Conservation (phyloP, 2,329 filamentous ascomycete genomes). For the Aspergillus felis region DNA sequence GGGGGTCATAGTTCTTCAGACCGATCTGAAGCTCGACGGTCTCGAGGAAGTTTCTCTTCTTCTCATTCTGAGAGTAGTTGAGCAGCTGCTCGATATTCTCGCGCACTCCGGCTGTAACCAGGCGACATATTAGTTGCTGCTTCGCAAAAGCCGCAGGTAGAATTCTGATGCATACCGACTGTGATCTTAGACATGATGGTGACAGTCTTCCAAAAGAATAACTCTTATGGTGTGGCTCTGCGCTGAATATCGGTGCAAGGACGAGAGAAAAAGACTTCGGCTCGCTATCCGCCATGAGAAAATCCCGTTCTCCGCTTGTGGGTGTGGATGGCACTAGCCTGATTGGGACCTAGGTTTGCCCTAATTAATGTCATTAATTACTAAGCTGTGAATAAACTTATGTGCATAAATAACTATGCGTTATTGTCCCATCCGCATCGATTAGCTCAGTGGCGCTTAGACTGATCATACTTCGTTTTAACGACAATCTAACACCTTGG, state of each 20-base stretch:
- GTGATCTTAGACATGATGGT: conserved; percentile 56
- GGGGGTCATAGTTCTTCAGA: conserved; percentile 97
- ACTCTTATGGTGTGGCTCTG: conserved; percentile 72
- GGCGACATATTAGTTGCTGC: conserved; percentile 6
- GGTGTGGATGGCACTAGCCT: conserved; percentile 27
- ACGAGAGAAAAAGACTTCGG: conserved; percentile 23
- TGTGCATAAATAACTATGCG: background rate
- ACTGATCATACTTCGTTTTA: background rate
- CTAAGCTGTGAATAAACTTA: background rate
- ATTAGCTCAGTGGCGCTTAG: background rate
- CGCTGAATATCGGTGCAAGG: conserved; percentile 36
- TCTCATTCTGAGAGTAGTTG: conserved; percentile 89
- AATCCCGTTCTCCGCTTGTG: conserved; percentile 40
- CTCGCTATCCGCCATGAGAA: conserved; percentile 18
- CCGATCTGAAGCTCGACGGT: conserved; percentile 81
- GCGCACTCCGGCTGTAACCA: conserved; percentile 75
- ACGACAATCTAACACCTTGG: background rate
- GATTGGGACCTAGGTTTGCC: conserved; percentile 17
- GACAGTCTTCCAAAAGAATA: conserved; percentile 82
- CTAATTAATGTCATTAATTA: conserved; percentile 12
- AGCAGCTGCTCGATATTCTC: conserved; percentile 89
- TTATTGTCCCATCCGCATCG: too few species aligned
- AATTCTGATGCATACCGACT: conserved; percentile 46
- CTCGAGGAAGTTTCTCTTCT: conserved; percentile 98
- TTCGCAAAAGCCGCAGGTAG: background rate